phyloP scores from a whole-genome alignment of 768 basidiomycete species.

The Phylloporus sp. region DNA sequence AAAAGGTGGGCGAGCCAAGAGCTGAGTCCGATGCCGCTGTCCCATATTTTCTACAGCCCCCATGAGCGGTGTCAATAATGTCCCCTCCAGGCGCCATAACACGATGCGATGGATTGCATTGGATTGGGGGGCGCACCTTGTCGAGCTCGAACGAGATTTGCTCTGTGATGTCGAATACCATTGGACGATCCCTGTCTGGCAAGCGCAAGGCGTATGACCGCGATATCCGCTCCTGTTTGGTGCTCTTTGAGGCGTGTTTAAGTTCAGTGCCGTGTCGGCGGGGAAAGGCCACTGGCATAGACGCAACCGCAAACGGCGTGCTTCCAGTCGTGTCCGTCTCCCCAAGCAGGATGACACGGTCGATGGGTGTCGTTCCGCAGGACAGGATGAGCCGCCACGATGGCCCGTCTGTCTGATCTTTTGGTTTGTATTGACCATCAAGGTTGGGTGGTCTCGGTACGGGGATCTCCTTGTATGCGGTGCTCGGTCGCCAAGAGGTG shows the following conservation, averaged over 20 bases:
- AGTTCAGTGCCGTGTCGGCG: slow-evolving; percentile 20
- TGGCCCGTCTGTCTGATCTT: slow-evolving; percentile 41
- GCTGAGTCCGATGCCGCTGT: slow-evolving; percentile 83
- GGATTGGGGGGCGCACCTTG: slow-evolving; percentile 54
- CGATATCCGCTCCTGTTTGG: slow-evolving; percentile 68
- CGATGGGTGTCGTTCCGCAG: slow-evolving; percentile 28
- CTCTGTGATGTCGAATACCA: slow-evolving; percentile 56
- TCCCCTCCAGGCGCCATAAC: neutral
- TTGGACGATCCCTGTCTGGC: neutral
- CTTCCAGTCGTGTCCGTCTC: slow-evolving; percentile 37
- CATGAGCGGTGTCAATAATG: slow-evolving; percentile 11
- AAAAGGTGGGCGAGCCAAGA: slow-evolving; percentile 61
- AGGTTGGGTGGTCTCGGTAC: slow-evolving; percentile 59
- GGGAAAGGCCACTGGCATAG: slow-evolving; percentile 57
- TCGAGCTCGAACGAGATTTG: slow-evolving; percentile 90
- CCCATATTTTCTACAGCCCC: slow-evolving; percentile 84
- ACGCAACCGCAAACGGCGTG: slow-evolving; percentile 57
- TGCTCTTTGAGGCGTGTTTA: slow-evolving; percentile 16
- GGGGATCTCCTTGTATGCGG: slow-evolving; percentile 71
- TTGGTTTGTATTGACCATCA: neutral
- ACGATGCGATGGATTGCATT: neutral
- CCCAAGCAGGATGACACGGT: slow-evolving; percentile 41
- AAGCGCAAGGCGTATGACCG: slow-evolving; percentile 16
- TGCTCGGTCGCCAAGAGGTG: slow-evolving; percentile 65
- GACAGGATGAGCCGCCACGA: slow-evolving; percentile 64